Evolutionary conservation across 441 rosid species (phyloP).

Genomic region (Mallotus japonicus): DNA sequence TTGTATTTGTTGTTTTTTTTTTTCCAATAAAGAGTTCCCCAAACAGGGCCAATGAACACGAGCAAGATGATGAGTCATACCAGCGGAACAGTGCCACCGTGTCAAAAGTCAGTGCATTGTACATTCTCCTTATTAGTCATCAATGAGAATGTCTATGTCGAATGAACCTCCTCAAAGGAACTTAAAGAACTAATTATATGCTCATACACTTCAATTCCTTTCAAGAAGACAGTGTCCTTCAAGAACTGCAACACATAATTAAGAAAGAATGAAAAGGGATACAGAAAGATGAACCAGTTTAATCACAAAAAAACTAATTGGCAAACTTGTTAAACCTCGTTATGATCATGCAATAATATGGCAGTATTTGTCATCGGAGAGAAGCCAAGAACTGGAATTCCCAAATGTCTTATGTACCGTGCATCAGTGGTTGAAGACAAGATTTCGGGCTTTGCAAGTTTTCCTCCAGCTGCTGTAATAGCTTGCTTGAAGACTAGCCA

Average conservation of each 20-base stretch:
- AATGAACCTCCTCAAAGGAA: conserved; percentile 47
- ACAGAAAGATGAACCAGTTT: neutral
- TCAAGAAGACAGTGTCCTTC: conserved; percentile 64
- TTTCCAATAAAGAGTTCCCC: too few species aligned
- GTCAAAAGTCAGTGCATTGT: too few species aligned
- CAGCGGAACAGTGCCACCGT: neutral
- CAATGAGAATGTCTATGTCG: conserved; percentile 29
- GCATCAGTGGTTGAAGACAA: conserved; percentile 89
- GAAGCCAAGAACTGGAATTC: conserved; percentile 79
- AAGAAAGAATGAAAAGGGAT: conserved; percentile 7
- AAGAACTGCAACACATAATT: conserved; percentile 47
- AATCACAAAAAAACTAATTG: neutral
- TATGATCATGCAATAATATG: conserved; percentile 77
- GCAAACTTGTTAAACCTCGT: conserved; percentile 53
- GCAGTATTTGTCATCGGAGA: conserved; percentile 87
- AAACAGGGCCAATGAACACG: neutral
- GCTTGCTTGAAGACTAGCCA: conserved; percentile 77
- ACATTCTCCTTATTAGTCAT: neutral
- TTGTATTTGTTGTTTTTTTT: too few species aligned
- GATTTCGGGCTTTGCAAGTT: conserved; percentile 79
- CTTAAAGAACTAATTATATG: conserved; percentile 63
- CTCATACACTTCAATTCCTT: conserved; percentile 77
- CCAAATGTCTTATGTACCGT: conserved; percentile 51
- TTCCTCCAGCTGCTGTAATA: conserved; percentile 68
- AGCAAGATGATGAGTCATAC: neutral